Evolutionary conservation across 495 filamentous ascomycete genomes (phyloP), one percentile per base, ranked within the genome.

Genomic region (Neurospora tetraspora): DNA sequence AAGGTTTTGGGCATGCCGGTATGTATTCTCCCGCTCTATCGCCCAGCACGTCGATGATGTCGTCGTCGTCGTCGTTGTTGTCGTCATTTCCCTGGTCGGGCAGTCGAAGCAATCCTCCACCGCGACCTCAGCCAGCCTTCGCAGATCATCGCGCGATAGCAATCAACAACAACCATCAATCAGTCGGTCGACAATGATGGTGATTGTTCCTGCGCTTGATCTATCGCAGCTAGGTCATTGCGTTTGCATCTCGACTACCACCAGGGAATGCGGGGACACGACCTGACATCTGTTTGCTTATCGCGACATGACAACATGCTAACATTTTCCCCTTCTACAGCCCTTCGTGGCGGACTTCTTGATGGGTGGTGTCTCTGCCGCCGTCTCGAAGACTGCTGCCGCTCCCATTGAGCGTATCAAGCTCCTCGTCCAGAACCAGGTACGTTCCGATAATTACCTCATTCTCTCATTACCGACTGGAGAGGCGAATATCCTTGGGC

Each of bases 391-490:
- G 92, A 99, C 96, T 78, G 96, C 96, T 82, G 96, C 96, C 84
- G 96, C 96, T 87, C 96, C 96, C 86, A 99, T 99, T 80, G 96
- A 99, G 94, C 96, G 96, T 93, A 91, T 99, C 88, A 99, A 99
- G 94, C 96, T 99, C 82, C 93, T 99, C 80, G 97, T 99, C 89
- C 96, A 99, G 90, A 99, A 98, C 89, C 96, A 99, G 92, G 95
- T 98, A 90, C 74, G 93, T 85, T 53, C 37, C 10, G 70, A 39
- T 18, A 65, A 65, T 65, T 65, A 65, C 53, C 53, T 65, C 53
- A 65, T 36, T 65, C 53, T 65, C 53, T 0, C 53, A 34, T 65
- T 34, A 14, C 7, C 53, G 53, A 65, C 53, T 7, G 23, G 53
- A 31, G 53, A 36, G 16, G 53, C 27, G 14, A 65, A 65, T 31